Percentiles rank a stretch among this genome's conserved stretches.
Conservation (phyloP, 176 grass and related monocot genomes). For the Otatea glauca region DNA sequence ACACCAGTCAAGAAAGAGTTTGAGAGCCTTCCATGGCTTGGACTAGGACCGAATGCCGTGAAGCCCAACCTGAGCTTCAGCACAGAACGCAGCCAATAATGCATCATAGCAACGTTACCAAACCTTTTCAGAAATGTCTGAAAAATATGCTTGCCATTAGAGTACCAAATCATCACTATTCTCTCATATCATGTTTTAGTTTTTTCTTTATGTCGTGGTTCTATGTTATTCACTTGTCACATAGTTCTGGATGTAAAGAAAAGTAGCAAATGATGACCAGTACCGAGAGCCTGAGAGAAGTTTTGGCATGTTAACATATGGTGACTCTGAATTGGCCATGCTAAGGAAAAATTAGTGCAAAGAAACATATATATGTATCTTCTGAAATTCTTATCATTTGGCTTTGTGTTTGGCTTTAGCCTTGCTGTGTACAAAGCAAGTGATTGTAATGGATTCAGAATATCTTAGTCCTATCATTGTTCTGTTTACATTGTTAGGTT, state of each 20-base stretch:
- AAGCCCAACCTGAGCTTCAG: conserved; percentile 36
- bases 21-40: conserved; percentile 83
- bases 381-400: conserved; percentile 30
- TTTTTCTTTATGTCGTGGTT: conserved; percentile 37
- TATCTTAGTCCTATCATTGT: neutral
- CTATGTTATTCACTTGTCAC: conserved; percentile 36
- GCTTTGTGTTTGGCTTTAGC: conserved; percentile 32
- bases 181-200: conserved; percentile 44
- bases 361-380: conserved; percentile 13
- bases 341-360: conserved; percentile 49
- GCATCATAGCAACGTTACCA: conserved; percentile 28
- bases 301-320: conserved; percentile 62
- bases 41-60: conserved; percentile 55
- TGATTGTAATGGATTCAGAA: conserved; percentile 53
- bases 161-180: conserved; percentile 46
- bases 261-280: conserved; percentile 54
- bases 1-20: conserved; percentile 56
- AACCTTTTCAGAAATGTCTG: conserved; percentile 29
- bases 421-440: conserved; percentile 48
- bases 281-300: conserved; percentile 44
- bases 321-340: conserved; percentile 54
- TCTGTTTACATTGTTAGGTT: conserved; percentile 26
- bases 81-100: conserved; percentile 34
- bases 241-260: conserved; percentile 62
- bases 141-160: conserved; percentile 38